Evolutionary conservation across 1,284 basidiomycete species (phyloP).

Genomic region (Leccinum solheimii): DNA sequence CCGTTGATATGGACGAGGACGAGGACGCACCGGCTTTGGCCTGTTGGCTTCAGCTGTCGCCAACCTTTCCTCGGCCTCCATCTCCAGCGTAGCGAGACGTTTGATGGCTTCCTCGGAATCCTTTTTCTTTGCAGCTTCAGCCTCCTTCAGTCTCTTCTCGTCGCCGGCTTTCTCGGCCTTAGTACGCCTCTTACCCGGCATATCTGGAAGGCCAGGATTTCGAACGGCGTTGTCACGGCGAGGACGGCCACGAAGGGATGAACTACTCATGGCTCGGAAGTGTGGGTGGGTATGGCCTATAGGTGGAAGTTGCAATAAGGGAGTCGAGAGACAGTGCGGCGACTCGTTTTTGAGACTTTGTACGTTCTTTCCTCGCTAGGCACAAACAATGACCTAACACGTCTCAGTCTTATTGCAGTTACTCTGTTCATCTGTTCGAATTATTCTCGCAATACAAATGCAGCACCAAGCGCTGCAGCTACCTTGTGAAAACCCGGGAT

Average conservation of each 20-base stretch:
- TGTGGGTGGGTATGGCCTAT: background rate
- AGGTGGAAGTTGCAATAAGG: background rate
- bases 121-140: background rate
- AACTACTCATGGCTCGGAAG: background rate
- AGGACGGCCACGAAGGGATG: background rate
- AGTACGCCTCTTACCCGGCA: background rate
- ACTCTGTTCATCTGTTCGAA: no score
- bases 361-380: background rate
- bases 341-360: background rate
- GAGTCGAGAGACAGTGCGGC: background rate
- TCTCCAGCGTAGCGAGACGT: background rate
- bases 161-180: background rate
- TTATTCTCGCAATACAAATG: background rate
- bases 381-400: background rate
- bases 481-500: background rate
- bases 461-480: background rate
- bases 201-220: background rate
- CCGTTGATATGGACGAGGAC: background rate
- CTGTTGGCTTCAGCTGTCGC: background rate
- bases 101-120: background rate
- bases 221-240: background rate
- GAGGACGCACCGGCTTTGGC: background rate
- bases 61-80: background rate
- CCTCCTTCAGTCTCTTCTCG: background rate
- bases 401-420: background rate